Percentiles rank a stretch among this genome's conserved stretches.
phyloP scores from a whole-genome alignment of 169 alveolate species.

The Cryptosporidium viatorum region DNA sequence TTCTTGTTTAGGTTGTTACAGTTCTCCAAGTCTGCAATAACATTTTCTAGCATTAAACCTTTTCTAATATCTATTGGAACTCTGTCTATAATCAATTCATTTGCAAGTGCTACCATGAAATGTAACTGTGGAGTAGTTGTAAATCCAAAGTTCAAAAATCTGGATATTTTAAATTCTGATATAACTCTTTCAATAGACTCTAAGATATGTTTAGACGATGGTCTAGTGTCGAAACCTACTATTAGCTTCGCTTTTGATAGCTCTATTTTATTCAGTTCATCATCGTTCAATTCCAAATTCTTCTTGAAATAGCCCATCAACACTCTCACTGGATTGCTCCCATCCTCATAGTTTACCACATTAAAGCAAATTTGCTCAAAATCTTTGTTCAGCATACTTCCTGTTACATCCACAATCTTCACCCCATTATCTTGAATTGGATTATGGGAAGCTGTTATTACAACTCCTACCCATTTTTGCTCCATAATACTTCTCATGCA shows the following conservation, averaged over 20 bases:
- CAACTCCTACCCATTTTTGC: constrained; percentile 84
- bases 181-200: constrained; percentile 17
- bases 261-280: constrained; percentile 39
- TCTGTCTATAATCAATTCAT: constrained; percentile 7
- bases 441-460: constrained; percentile 94
- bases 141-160: constrained; percentile 64
- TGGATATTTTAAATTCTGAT: background rate
- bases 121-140: constrained; percentile 86
- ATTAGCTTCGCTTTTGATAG: constrained; percentile 45
- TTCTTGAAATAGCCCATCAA: background rate
- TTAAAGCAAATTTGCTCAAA: constrained; percentile 82
- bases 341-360: constrained; percentile 75
- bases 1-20: background rate
- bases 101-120: constrained; percentile 77
- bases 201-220: constrained; percentile 45
- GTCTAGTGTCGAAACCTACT: constrained; percentile 81
- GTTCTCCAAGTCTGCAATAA: background rate
- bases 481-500: constrained; percentile 51
- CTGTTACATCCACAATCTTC: constrained; percentile 86
- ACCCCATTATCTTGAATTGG: constrained; percentile 89
- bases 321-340: constrained; percentile 6
- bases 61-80: background rate
- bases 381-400: constrained; percentile 85
- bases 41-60: background rate
- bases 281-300: background rate